These are phyloP conservation scores for Pleurotus pulmonarius DNA, from an alignment of 768 basidiomycete genomes.

Conservation along the genomic window DNA sequence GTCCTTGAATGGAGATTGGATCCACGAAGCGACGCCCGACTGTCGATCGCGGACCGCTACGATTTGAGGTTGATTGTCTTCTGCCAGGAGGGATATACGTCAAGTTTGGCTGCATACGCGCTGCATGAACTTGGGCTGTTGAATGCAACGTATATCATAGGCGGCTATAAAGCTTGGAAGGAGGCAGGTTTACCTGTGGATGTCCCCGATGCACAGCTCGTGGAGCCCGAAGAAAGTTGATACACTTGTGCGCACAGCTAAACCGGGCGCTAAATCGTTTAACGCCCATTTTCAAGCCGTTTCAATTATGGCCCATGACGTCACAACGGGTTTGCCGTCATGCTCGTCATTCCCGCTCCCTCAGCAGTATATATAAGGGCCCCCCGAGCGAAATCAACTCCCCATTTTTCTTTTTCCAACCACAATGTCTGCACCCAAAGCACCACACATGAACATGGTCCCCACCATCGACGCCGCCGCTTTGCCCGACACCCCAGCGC, in stretches of 20 bases:
- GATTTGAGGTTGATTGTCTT: slow-evolving; percentile 73
- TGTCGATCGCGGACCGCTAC: slow-evolving; percentile 70
- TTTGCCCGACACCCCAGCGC: slow-evolving; percentile 1
- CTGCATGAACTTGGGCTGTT: slow-evolving; percentile 67
- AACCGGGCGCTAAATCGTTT: too few species aligned
- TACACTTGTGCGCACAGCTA: too few species aligned
- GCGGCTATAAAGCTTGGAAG: slow-evolving; percentile 72
- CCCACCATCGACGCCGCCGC: slow-evolving; percentile 3
- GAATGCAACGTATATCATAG: slow-evolving; percentile 75
- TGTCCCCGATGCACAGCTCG: slow-evolving; percentile 14
- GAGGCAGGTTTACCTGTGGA: slow-evolving; percentile 61
- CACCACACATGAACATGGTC: background rate
- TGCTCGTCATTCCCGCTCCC: background rate
- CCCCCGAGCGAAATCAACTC: background rate
- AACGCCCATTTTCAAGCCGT: too few species aligned
- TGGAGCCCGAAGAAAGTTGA: slow-evolving; percentile 5
- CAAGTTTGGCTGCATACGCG: slow-evolving; percentile 67
- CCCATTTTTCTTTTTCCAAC: background rate
- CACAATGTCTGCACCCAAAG: background rate
- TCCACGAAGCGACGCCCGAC: slow-evolving; percentile 53
- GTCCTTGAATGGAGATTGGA: slow-evolving; percentile 81
- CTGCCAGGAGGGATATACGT: slow-evolving; percentile 71
- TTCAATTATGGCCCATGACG: too few species aligned
- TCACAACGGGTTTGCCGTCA: background rate
- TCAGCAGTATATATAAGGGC: background rate